A percentile compares a stretch with the other conserved stretches of the same genome.
Conservation (phyloP, 768 basidiomycete species). For the Cystoderma amianthinum region DNA sequence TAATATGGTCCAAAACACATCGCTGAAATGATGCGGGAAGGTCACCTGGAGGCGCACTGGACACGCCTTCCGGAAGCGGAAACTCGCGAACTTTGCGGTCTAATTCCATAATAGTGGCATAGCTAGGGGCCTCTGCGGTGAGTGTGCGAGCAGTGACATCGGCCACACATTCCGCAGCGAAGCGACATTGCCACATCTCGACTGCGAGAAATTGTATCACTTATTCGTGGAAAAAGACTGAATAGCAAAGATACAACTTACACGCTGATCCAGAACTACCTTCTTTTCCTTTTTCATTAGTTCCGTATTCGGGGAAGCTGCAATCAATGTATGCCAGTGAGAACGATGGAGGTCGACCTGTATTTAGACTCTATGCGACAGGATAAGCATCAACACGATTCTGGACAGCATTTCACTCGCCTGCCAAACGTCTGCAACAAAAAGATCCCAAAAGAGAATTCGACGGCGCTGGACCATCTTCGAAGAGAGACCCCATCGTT, state of each 20-base stretch:
- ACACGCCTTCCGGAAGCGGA: slow-evolving; percentile 40
- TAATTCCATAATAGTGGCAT: slow-evolving; percentile 59
- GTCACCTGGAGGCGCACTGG: slow-evolving; percentile 21
- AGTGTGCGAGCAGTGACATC: slow-evolving; percentile 57
- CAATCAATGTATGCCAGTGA: slow-evolving; percentile 64
- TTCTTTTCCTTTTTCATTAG: slow-evolving; percentile 17
- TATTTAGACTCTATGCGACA: slow-evolving; percentile 57
- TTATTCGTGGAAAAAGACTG: not conserved
- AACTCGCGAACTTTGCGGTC: slow-evolving; percentile 66
- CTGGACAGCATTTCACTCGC: slow-evolving; percentile 24
- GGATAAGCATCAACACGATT: not conserved
- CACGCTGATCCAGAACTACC: slow-evolving; percentile 23
- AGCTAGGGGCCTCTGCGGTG: slow-evolving; percentile 57
- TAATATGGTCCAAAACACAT: slow-evolving; percentile 41
- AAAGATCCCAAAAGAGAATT: slow-evolving; percentile 73
- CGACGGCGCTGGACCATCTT: slow-evolving; percentile 62
- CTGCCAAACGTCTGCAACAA: slow-evolving; percentile 64
- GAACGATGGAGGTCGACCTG: slow-evolving; percentile 67
- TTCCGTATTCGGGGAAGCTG: slow-evolving; percentile 40
- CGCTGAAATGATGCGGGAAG: slow-evolving; percentile 33
- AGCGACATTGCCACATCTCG: slow-evolving; percentile 55
- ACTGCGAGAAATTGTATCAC: slow-evolving; percentile 27
- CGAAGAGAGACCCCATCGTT: slow-evolving; percentile 53
- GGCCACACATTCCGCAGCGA: slow-evolving; percentile 58
- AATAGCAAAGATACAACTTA: slow-evolving; percentile 11